These are phyloP conservation scores for Saccharomycopsis vini DNA, from an alignment of 805 yeast species.

Conservation along the genomic window DNA sequence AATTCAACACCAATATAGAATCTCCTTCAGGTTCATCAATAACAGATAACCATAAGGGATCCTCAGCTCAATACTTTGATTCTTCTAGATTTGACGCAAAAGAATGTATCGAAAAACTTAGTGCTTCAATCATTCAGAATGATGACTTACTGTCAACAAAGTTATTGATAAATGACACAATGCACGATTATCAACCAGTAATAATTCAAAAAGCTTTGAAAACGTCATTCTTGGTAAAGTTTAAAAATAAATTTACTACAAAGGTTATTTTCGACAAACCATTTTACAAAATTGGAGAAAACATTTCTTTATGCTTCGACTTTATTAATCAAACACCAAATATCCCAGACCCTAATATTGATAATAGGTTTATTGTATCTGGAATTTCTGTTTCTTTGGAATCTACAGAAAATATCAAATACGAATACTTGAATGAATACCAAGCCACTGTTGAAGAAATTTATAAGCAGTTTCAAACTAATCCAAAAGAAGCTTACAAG, in stretches of 20 bases:
- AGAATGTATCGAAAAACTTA: too few species aligned
- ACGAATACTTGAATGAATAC: constrained; percentile 23
- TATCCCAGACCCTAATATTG: constrained; percentile 5
- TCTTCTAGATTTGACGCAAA: too few species aligned
- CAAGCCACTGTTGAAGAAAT: constrained; percentile 5
- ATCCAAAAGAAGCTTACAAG: constrained; percentile 14
- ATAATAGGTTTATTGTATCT: constrained; percentile 28
- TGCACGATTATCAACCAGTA: background rate
- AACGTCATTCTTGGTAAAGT: constrained; percentile 32
- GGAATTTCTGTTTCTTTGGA: constrained; percentile 31
- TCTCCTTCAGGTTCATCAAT: too few species aligned
- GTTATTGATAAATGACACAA: too few species aligned
- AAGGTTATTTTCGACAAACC: constrained; percentile 32
- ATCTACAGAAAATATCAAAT: constrained; percentile 29
- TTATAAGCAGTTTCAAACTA: constrained; percentile 5
- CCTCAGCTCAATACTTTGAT: too few species aligned
- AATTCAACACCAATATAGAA: too few species aligned
- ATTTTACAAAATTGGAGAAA: constrained; percentile 38
- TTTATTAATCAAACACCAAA: constrained; percentile 23
- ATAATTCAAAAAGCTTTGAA: constrained; percentile 20
- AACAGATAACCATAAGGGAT: too few species aligned
- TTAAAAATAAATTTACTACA: constrained; percentile 34
- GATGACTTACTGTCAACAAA: too few species aligned
- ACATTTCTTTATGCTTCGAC: constrained; percentile 32
- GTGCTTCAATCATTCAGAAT: too few species aligned